Percentiles rank a stretch among this genome's conserved stretches.
phyloP scores from a whole-genome alignment of 2,329 filamentous ascomycete genomes.

The Macrophomina phaseolina region DNA sequence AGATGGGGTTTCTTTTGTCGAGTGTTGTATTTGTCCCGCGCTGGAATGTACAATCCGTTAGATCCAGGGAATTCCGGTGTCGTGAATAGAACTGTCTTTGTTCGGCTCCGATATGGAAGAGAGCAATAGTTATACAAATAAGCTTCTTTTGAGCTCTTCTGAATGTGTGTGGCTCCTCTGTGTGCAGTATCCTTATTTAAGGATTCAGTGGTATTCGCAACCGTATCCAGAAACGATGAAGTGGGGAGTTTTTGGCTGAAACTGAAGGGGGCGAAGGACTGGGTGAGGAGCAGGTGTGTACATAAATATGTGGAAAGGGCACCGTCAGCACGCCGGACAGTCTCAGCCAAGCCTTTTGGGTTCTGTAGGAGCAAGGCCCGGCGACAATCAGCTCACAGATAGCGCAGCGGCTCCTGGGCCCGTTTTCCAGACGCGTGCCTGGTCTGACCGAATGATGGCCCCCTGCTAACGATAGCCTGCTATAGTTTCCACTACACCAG shows the following conservation, averaged over 20 bases:
- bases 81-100: background rate
- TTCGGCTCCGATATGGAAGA: background rate
- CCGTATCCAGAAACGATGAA: background rate
- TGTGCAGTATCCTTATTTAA: background rate
- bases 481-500: conserved; percentile 8
- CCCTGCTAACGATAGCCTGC: conserved; percentile 11
- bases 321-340: conserved; percentile 5
- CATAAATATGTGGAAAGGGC: conserved; percentile 18
- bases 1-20: background rate
- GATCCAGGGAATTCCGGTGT: conserved; percentile 6
- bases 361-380: conserved; percentile 9
- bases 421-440: background rate
- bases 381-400: conserved; percentile 12
- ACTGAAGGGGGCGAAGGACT: background rate
- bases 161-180: background rate
- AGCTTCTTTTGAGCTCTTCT: background rate
- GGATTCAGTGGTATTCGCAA: background rate
- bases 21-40: background rate
- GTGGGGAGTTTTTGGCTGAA: background rate
- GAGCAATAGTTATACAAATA: background rate
- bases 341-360: conserved; percentile 15
- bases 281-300: conserved; percentile 5
- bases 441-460: background rate
- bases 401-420: background rate
- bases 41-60: background rate